Evolutionary conservation across 257 asterid species (phyloP), one percentile per base, ranked within the genome.

Genomic region (Petunia secreta): DNA sequence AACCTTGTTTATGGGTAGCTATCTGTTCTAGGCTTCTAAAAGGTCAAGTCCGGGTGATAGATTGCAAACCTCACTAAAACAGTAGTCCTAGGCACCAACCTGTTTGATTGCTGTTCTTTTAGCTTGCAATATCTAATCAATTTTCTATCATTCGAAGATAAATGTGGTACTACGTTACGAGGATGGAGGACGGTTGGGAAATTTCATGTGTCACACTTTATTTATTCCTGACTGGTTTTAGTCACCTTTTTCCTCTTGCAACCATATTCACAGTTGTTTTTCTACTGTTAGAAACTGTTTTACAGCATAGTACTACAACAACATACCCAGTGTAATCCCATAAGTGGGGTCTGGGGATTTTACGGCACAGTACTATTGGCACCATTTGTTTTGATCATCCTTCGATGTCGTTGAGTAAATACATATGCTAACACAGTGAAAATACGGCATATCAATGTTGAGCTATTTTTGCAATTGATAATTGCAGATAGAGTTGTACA

Each of bases 401-500:
- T 25, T 25, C 25, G 25, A 25, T 25, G 25, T 25, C 25, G 25
- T 25, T 25, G 25, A 25, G 25, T 25, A 25, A 25, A 0, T 50
- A 1, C 11, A 2, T 50, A 73, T 48, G 46, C 46, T 73, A 48
- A 50, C 52, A 36, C 78, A 73, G 50, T 34, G 62, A 52, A 50
- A 73, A 73, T 52, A 58, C 46, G 34, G 13, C 36, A 50, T 8
- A 36, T 50, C 63, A 8, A 66, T 36, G 65, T 44, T 58, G 25
- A 46, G 62, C 58, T 80, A 36, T 41, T 75, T 73, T n/a, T 55
- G 62, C 16, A 25, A 6, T 34, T 79, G 82, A 76, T 63, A 85
- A 84, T 67, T 83, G 75, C 93, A 96, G 98, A 89, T 96, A 81
- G 98, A 91, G 85, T 81, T 96, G 80, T 96, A 96, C 80, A 94